Evolutionary conservation across 345 rosid genomes (phyloP), one percentile per base, ranked within the genome.

Genomic region (Citrus glauca): DNA sequence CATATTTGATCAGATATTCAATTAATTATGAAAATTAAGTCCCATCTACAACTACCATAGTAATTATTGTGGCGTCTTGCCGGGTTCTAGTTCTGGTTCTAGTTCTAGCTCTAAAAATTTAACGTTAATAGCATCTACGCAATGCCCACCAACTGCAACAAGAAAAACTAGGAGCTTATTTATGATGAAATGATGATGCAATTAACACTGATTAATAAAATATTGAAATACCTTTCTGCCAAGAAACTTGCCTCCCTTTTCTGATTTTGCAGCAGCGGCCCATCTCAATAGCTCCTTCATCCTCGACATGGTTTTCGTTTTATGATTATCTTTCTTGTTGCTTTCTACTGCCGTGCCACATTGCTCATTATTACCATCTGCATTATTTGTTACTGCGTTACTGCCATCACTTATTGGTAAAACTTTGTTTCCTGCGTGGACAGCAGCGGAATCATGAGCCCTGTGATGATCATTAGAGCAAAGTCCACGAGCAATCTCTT

Each of bases 251-350:
- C 72, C 88, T 38, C 86, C 93, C 81, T 88, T 95, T 9, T 90
- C 88, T 5, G 94, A 83, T 90, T 90, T 91, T 9, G 95, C 81
- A 66, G 93, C 87, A 1, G 93, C 92, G 55, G 94, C 96, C 97
- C 99, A 90, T 84, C 86, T 88, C 66, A 92, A 56, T 25, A 93
- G 87, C 81, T 91, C 96, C 82, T 92, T 93, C 94, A 93, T 91
- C 71, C 87, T 91, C 22, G 89, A 91, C 66, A 95, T 77, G 82
- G 89, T 77, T 81, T 81, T 92, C 30, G 83, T 84, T 72, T 86
- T 89, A 25, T 38, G 10, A 2, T 28, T 63, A 14, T n/a, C 14
- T 30, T 89, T 89, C 32, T 71, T 86, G 37, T 77, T 85, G 62
- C 8, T 63, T 25, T 65, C 42, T 42, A 19, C 65, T 38, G 45